Evolutionary conservation across 129 eudicot species (phyloP).

Genomic region (Lonicera japonica): DNA sequence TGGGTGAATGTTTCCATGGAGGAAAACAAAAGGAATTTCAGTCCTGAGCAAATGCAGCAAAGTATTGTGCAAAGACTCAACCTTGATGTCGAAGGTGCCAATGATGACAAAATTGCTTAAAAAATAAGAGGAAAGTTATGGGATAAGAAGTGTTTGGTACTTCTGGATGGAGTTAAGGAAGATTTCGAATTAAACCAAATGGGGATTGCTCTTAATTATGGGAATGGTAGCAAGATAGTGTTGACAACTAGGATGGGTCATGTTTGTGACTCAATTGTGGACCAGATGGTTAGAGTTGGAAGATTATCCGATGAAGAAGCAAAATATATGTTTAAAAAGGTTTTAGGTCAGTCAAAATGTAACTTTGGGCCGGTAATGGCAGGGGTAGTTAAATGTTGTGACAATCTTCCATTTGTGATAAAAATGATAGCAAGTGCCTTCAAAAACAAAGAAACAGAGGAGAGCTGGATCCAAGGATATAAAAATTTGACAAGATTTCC

Average conservation of each 20-base stretch:
- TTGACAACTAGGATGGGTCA: constrained; percentile 22
- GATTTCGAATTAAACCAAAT: constrained; percentile 25
- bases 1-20: constrained; percentile 29
- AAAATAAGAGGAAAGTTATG: constrained; percentile 14
- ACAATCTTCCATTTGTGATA: constrained; percentile 28
- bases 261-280: constrained; percentile 18
- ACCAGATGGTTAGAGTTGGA: constrained; percentile 14
- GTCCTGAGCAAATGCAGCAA: constrained; percentile 21
- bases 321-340: constrained; percentile 24
- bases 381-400: constrained; percentile 17
- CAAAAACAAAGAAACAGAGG: constrained; percentile 16
- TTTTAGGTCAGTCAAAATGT: constrained; percentile 6
- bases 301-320: constrained; percentile 18
- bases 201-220: constrained; percentile 16
- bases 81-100: constrained; percentile 12
- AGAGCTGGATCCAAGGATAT: constrained; percentile 24
- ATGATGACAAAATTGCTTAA: constrained; percentile 9
- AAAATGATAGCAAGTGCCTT: constrained; percentile 32
- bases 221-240: constrained; percentile 28
- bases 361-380: constrained; percentile 4
- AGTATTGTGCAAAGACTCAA: constrained; percentile 22
- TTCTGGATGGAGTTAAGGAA: constrained; percentile 25
- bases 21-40: constrained; percentile 23
- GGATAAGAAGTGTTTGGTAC: constrained; percentile 20
- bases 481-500: constrained; percentile 22